A percentile compares a stretch with the other conserved stretches of the same genome.
Conservation (phyloP, 495 filamentous ascomycete genomes). For the Chaetomium fimeti region DNA sequence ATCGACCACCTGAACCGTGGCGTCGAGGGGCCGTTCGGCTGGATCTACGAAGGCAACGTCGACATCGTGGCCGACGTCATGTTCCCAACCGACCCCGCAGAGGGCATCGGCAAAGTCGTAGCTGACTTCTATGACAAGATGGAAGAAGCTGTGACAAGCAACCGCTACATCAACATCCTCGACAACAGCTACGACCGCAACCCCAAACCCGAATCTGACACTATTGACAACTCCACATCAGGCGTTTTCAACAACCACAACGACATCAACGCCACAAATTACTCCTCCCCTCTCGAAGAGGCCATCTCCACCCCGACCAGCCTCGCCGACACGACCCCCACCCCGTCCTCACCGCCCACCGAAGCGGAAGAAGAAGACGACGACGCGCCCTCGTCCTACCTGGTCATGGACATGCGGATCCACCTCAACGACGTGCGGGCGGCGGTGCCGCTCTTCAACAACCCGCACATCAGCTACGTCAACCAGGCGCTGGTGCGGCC, state of each 20-base stretch:
- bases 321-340: too few species aligned
- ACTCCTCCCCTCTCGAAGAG: not conserved
- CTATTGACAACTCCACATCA: constrained; percentile 29
- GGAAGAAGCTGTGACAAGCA: constrained; percentile 84
- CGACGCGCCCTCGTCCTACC: constrained; percentile 61
- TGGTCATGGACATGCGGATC: constrained; percentile 86
- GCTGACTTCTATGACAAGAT: constrained; percentile 91
- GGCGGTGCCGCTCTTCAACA: constrained; percentile 85
- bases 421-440: constrained; percentile 91
- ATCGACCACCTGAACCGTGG: constrained; percentile 96
- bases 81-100: constrained; percentile 82
- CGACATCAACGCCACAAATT: constrained; percentile 1
- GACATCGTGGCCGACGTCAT: constrained; percentile 95
- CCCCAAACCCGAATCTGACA: constrained; percentile 26
- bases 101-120: constrained; percentile 86
- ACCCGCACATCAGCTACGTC: constrained; percentile 80
- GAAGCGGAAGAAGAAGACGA: constrained; percentile 5
- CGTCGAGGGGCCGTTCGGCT: constrained; percentile 90
- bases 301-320: constrained; percentile 9
- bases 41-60: constrained; percentile 94
- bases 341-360: not conserved
- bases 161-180: constrained; percentile 54
- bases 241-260: constrained; percentile 1
- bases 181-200: constrained; percentile 35
- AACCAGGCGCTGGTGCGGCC: constrained; percentile 93